phyloP scores from a whole-genome alignment of 1,284 basidiomycete species.

The Apiotrichum gamsii region DNA sequence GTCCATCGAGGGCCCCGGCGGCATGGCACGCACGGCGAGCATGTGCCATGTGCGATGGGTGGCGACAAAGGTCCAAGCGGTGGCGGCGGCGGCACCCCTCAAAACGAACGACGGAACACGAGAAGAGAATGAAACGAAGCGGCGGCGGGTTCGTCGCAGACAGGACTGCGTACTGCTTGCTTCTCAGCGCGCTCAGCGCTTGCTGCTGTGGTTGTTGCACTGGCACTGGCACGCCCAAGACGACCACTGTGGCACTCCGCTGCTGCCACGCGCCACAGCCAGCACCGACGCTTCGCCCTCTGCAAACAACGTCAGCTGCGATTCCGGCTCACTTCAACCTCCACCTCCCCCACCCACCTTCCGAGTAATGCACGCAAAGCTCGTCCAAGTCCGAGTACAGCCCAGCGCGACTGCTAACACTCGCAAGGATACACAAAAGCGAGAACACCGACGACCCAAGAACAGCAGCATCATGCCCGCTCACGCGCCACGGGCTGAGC shows the following conservation, averaged over 20 bases:
- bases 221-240: neutral
- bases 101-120: too few relatives aligned
- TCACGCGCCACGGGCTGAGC: conserved; percentile 15
- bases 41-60: too few relatives aligned
- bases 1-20: too few relatives aligned
- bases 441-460: conserved; percentile 9
- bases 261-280: neutral
- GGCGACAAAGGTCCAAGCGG: too few relatives aligned
- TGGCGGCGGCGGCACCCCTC: too few relatives aligned
- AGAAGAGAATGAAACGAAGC: too few relatives aligned
- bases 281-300: neutral
- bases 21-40: too few relatives aligned
- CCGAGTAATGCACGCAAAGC: conserved; percentile 12
- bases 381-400: conserved; percentile 13
- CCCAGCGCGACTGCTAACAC: conserved; percentile 1
- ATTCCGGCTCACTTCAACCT: too few relatives aligned
- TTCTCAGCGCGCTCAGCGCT: too few relatives aligned
- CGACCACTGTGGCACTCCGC: neutral
- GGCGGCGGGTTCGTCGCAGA: too few relatives aligned
- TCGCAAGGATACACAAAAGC: conserved; percentile 12
- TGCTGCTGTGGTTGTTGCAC: too few relatives aligned
- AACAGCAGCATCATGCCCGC: conserved; percentile 2
- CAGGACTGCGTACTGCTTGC: too few relatives aligned
- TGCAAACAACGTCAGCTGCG: neutral
- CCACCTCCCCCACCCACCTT: neutral